Evolutionary conservation across 148 eudicot species (phyloP), one percentile per base, ranked within the genome.

Genomic region (Tetragonia tetragonoides): DNA sequence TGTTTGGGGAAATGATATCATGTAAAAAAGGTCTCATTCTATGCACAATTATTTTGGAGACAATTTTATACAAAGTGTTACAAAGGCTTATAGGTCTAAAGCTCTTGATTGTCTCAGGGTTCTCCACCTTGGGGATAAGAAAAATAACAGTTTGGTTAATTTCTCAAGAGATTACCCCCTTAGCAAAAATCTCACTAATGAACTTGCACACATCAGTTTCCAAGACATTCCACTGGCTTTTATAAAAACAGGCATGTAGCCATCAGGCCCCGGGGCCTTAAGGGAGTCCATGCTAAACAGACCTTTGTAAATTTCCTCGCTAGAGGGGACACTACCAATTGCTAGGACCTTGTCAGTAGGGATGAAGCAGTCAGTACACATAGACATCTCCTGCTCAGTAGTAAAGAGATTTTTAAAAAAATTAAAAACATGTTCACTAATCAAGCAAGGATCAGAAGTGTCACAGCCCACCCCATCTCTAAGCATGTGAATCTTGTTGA

Each of bases 131-230:
- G 0, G 76, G 76, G 16, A 73, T 57, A 0, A 73, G 49, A 28
- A 7, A 37, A 6, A 57, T 57, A 4, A 54, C 1, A 5, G 65
- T 38, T 2, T 2, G 1, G 15, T 57, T 56, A 0, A 73, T 0
- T 0, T 39, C 7, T 0, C 14, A 2, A 3, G 28, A 47, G 46
- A 73, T 7, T 1, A 0, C 1, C 0, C n/a, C 10, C 0, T 0
- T 7, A 0, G 4, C 2, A 21, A 57, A 56, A 6, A 7, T 16
- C 0, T 17, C 9, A 1, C 21, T 11, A 2, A 72, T 38, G 3
- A 37, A 3, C 4, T 41, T 15, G 0, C 2, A 3, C 1, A 72
- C 2, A 6, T 28, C 20, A 28, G 9, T 0, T 0, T 6, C 16
- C 6, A 72, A 1, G 3, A 17, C 2, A 28, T 28, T 0, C 75